phyloP scores from a whole-genome alignment of 768 basidiomycete genomes.

The Dacryopinax spathularia region DNA sequence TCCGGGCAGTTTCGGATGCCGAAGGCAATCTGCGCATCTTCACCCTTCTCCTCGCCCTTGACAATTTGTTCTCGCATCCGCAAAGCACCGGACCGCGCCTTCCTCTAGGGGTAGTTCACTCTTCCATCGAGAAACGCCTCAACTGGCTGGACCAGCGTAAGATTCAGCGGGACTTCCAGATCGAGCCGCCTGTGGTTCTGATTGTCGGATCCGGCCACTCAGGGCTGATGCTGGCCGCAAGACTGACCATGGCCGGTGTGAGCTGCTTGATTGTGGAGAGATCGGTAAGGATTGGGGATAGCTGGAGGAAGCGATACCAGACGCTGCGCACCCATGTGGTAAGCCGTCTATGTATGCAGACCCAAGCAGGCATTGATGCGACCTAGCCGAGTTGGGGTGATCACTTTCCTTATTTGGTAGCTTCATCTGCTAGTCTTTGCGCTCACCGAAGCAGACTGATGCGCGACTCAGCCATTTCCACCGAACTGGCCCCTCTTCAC shows the following conservation, averaged over 20 bases:
- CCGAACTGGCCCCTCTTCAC: neutral
- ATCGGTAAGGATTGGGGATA: neutral
- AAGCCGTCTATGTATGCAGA: no score
- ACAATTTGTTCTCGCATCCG: neutral
- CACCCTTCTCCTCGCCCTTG: neutral
- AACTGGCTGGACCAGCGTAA: neutral
- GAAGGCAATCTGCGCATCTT: neutral
- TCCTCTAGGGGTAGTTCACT: neutral
- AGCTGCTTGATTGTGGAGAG: neutral
- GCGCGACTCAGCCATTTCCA: slow-evolving; percentile 1
- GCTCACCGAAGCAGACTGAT: no score
- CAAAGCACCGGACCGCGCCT: neutral
- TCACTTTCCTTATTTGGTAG: neutral
- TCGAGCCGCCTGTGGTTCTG: neutral
- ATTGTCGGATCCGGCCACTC: neutral
- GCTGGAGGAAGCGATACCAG: slow-evolving; percentile 6
- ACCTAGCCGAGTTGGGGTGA: neutral
- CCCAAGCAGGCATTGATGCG: no score
- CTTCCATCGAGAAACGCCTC: neutral
- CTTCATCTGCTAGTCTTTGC: no score
- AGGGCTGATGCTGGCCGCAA: neutral
- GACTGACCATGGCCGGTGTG: neutral
- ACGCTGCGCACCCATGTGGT: neutral
- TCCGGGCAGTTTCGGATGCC: neutral
- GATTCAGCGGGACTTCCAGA: neutral